Percentiles rank a stretch among this genome's conserved stretches.
These are phyloP conservation scores for Dactylellina haptotyla DNA, from an alignment of 2,329 filamentous ascomycete species.

Conservation along the genomic window DNA sequence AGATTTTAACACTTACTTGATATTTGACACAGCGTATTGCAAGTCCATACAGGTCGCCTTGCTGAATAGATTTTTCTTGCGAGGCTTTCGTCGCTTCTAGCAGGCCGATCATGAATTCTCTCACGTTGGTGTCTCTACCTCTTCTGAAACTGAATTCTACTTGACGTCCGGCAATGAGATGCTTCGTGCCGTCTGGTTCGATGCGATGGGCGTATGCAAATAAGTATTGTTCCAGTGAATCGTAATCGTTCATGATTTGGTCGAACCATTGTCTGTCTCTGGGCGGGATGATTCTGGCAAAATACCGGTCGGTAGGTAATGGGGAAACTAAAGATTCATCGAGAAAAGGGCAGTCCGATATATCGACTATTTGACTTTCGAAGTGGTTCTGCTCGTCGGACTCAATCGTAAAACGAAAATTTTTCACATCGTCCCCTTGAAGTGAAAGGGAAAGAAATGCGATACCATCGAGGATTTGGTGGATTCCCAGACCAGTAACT, in stretches of 20 bases:
- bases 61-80: not conserved
- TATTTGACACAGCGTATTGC: constrained; percentile 5
- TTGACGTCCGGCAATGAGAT: not conserved
- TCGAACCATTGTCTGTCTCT: constrained; percentile 4
- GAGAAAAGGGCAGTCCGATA: constrained; percentile 12
- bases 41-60: not conserved
- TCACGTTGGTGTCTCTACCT: not conserved
- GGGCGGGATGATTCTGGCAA: not conserved
- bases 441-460: not conserved
- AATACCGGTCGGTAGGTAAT: not conserved
- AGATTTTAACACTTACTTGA: not conserved
- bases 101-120: not conserved
- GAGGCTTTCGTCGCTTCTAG: not conserved
- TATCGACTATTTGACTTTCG: not conserved
- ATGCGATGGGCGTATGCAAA: not conserved
- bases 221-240: not conserved
- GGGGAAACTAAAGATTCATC: constrained; percentile 15
- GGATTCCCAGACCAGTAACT: not conserved
- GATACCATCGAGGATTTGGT: not conserved
- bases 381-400: not conserved
- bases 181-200: not conserved
- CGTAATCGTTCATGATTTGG: not conserved
- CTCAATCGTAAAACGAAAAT: not conserved
- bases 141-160: not conserved
- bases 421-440: not conserved